Evolutionary conservation across 1,139 yeast genomes (phyloP).

Genomic region (Nadsonia starkeyi-henricii): DNA sequence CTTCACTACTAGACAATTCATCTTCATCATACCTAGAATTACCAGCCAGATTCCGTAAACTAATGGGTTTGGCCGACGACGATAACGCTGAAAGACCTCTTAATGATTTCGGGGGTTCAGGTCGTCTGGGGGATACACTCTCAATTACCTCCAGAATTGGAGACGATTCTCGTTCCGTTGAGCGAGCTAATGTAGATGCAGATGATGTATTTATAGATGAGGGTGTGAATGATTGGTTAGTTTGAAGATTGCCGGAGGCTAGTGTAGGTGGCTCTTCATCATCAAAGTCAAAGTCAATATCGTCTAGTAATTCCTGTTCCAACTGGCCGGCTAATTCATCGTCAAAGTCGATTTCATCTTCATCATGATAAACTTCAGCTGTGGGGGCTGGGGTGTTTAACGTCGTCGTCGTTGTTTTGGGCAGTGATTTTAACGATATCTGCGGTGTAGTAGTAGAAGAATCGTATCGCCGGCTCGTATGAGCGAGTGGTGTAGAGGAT

Average conservation of each 20-base stretch:
- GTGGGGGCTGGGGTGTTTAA: background rate
- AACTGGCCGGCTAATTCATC: background rate
- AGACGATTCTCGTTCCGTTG: no score
- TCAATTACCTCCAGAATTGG: no score
- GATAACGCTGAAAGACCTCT: no score
- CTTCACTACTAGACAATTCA: background rate
- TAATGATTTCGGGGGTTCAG: no score
- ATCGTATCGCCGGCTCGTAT: no score
- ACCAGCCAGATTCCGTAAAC: background rate
- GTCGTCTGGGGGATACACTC: no score
- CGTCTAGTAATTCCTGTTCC: background rate
- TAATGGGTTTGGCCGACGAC: background rate
- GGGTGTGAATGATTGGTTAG: no score
- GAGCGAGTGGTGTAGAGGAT: no score
- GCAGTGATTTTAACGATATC: background rate
- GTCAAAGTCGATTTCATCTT: background rate
- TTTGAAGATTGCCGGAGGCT: no score
- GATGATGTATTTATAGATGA: no score
- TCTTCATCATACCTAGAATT: background rate
- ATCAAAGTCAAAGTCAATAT: background rate
- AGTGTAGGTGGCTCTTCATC: background rate
- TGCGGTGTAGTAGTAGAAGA: background rate
- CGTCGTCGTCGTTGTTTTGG: background rate
- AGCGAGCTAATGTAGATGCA: no score
- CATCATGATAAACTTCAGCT: background rate